These are phyloP conservation scores for Pseudopithomyces maydicus DNA, from an alignment of 2,329 filamentous ascomycete genomes.

Conservation along the genomic window DNA sequence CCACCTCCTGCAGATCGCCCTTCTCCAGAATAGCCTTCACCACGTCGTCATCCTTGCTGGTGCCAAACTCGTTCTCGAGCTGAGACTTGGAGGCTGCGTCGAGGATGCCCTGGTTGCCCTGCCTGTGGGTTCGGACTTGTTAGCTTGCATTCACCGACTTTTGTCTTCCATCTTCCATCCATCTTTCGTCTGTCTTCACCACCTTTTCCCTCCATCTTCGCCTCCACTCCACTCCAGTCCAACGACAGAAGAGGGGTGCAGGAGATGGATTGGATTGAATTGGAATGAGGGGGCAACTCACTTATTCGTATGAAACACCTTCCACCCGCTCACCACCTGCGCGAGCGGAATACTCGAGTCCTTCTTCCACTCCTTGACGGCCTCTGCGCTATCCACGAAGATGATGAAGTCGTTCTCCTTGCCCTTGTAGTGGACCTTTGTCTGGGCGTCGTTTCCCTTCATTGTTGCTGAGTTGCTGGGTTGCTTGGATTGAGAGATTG, in stretches of 20 bases:
- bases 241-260: too few relatives aligned
- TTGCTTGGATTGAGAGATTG: constrained; percentile 11
- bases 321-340: constrained; percentile 85
- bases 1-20: constrained; percentile 57
- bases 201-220: not conserved
- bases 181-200: too few relatives aligned
- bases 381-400: constrained; percentile 65
- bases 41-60: constrained; percentile 76
- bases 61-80: constrained; percentile 88
- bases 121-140: constrained; percentile 58
- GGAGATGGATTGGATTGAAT: too few relatives aligned
- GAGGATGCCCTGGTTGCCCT: constrained; percentile 80
- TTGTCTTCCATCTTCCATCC: too few relatives aligned
- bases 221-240: not conserved
- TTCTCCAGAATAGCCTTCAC: constrained; percentile 81
- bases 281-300: too few relatives aligned
- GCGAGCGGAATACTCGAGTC: constrained; percentile 80
- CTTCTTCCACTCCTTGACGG: constrained; percentile 78
- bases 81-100: constrained; percentile 75
- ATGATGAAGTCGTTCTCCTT: constrained; percentile 70
- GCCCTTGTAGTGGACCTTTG: constrained; percentile 89
- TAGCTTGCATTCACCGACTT: not conserved
- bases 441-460: constrained; percentile 60
- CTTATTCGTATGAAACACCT: constrained; percentile 90
- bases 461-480: too few relatives aligned